Percentiles rank a stretch among this genome's conserved stretches.
These are phyloP conservation scores for Zizania palustris DNA, from an alignment of 202 grass and related monocot genomes.

Conservation along the genomic window DNA sequence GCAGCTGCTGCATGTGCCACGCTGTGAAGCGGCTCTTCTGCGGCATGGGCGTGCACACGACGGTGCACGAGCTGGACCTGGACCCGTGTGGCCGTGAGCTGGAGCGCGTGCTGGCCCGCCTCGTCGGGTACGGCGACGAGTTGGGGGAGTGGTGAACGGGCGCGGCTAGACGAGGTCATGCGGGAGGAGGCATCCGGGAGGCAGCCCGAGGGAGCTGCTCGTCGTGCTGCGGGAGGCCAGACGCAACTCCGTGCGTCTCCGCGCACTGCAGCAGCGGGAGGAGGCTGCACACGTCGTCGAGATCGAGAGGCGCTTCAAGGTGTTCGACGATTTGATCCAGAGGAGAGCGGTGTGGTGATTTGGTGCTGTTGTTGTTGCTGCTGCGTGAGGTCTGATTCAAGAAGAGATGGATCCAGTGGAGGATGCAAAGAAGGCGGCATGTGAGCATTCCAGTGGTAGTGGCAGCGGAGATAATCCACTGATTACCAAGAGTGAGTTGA, in stretches of 20 bases:
- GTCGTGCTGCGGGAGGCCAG: slow-evolving; percentile 68
- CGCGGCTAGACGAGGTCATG: slow-evolving; percentile 55
- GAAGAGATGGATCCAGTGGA: too few relatives aligned
- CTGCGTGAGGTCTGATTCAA: too few relatives aligned
- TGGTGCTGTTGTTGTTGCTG: too few relatives aligned
- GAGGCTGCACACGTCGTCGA: slow-evolving; percentile 73
- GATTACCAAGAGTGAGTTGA: too few relatives aligned
- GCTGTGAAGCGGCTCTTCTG: slow-evolving; percentile 94
- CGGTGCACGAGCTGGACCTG: slow-evolving; percentile 80
- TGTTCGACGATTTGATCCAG: slow-evolving; percentile 82
- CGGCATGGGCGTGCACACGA: slow-evolving; percentile 85
- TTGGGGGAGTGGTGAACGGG: too few relatives aligned
- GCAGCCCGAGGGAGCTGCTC: slow-evolving; percentile 49
- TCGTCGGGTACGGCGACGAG: slow-evolving; percentile 50
- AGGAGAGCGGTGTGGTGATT: too few relatives aligned
- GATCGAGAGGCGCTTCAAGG: slow-evolving; percentile 68
- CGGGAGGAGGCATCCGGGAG: slow-evolving; percentile 37
- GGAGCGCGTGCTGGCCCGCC: slow-evolving; percentile 57
- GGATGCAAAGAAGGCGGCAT: too few relatives aligned
- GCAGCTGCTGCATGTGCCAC: slow-evolving; percentile 95
- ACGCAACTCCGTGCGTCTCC: slow-evolving; percentile 59
- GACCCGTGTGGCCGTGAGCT: slow-evolving; percentile 67
- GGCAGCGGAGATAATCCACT: too few relatives aligned
- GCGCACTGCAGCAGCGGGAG: slow-evolving; percentile 70
- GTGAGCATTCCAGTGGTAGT: too few relatives aligned